Conservation (phyloP, 805 yeast genomes). For the Kuraishia hungarica region DNA sequence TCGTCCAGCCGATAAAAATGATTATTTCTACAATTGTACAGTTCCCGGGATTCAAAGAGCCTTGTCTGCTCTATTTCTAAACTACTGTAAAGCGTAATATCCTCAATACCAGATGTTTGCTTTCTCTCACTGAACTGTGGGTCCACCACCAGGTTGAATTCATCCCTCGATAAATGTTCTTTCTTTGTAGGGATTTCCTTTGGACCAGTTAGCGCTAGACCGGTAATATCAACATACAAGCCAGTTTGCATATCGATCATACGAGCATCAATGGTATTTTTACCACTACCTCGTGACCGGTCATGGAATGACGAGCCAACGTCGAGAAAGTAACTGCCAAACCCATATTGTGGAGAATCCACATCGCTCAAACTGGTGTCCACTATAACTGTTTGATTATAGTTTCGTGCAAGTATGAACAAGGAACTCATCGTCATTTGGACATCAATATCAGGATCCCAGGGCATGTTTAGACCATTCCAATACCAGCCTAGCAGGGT, state of each 20-base stretch:
- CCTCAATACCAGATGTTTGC: constrained; percentile 8
- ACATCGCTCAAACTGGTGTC: constrained; percentile 20
- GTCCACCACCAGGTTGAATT: constrained; percentile 10
- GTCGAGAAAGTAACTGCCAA: constrained; percentile 46
- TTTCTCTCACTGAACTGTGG: constrained; percentile 9
- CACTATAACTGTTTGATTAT: constrained; percentile 38
- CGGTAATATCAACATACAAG: constrained; percentile 60
- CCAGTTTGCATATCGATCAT: constrained; percentile 61
- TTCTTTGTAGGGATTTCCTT: constrained; percentile 6
- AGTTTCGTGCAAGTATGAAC: constrained; percentile 34
- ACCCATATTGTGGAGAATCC: constrained; percentile 29
- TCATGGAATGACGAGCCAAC: constrained; percentile 39
- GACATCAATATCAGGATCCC: constrained; percentile 64
- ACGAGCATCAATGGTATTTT: constrained; percentile 56
- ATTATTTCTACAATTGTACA: constrained; percentile 46
- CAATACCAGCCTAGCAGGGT: constrained; percentile 55
- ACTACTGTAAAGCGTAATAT: neutral
- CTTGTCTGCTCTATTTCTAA: neutral
- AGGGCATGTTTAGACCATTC: constrained; percentile 54
- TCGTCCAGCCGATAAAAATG: constrained; percentile 40
- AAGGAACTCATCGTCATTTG: constrained; percentile 48
- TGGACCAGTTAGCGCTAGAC: constrained; percentile 33
- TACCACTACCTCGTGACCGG: constrained; percentile 41
- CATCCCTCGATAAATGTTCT: constrained; percentile 2
- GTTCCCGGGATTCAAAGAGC: constrained; percentile 13